Evolutionary conservation across 306 rosid genomes (phyloP).

Genomic region (Fragaria vesca): DNA sequence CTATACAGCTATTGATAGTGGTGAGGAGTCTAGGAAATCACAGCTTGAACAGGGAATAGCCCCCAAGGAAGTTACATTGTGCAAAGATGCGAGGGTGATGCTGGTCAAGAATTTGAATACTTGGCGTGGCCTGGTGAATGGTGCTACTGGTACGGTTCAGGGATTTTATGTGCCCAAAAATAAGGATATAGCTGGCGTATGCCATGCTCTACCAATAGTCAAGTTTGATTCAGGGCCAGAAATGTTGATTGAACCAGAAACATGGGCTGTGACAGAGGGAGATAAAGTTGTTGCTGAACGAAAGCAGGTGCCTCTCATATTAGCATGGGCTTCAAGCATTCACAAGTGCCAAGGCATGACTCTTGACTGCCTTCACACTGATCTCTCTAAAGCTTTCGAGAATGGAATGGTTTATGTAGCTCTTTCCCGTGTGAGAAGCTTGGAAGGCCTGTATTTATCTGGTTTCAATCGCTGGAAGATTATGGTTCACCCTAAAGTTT

Average conservation of each 20-base stretch:
- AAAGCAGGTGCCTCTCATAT: constrained; percentile 51
- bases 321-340: constrained; percentile 60
- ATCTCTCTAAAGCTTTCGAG: constrained; percentile 44
- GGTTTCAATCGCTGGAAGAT: constrained; percentile 41
- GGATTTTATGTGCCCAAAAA: constrained; percentile 16
- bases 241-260: constrained; percentile 28
- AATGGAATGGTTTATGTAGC: constrained; percentile 58
- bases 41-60: constrained; percentile 38
- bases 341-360: constrained; percentile 70
- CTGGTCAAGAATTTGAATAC: constrained; percentile 43
- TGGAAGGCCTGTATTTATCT: constrained; percentile 44
- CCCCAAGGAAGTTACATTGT: constrained; percentile 35
- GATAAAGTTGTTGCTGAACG: constrained; percentile 38
- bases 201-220: constrained; percentile 37
- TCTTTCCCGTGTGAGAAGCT: constrained; percentile 47
- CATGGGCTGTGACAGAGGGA: constrained; percentile 41
- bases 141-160: constrained; percentile 51
- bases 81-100: constrained; percentile 60
- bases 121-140: constrained; percentile 45
- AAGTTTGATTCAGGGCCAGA: constrained; percentile 44
- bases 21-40: constrained; percentile 26
- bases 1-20: constrained; percentile 41
- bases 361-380: constrained; percentile 39
- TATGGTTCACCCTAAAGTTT: constrained; percentile 41
- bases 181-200: constrained; percentile 16